These are phyloP conservation scores for Pichia sp. DNA, from an alignment of 1,139 yeast species.

Conservation along the genomic window DNA sequence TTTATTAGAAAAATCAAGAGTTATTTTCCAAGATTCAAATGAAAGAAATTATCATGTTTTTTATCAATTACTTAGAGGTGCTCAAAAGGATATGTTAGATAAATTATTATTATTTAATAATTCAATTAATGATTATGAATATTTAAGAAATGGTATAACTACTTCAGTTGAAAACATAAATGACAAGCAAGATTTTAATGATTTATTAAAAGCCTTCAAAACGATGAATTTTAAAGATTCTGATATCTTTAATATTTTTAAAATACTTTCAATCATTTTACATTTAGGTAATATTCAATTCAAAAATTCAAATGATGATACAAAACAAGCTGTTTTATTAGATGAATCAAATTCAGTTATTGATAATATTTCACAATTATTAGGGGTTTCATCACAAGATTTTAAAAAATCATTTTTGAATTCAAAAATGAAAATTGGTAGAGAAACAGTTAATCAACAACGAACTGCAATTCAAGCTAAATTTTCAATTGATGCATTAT, in stretches of 20 bases:
- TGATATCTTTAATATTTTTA: constrained; percentile 57
- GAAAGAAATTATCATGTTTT: constrained; percentile 93
- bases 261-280: constrained; percentile 66
- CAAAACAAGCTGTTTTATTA: constrained; percentile 76
- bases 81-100: constrained; percentile 43
- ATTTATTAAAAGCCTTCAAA: constrained; percentile 58
- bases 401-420: constrained; percentile 57
- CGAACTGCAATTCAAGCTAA: constrained; percentile 77
- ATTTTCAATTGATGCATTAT: constrained; percentile 76
- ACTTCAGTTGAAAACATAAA: constrained; percentile 61
- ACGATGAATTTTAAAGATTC: constrained; percentile 61
- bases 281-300: constrained; percentile 84
- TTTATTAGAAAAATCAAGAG: constrained; percentile 87
- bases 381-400: constrained; percentile 54
- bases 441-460: constrained; percentile 77
- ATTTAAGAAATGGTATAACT: constrained; percentile 49
- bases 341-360: constrained; percentile 47
- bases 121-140: constrained; percentile 45
- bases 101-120: constrained; percentile 42
- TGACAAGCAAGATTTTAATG: constrained; percentile 62
- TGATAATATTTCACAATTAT: constrained; percentile 43
- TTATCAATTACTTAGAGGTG: constrained; percentile 77
- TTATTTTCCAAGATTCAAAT: constrained; percentile 63
- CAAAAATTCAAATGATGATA: constrained; percentile 46
- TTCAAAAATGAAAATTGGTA: constrained; percentile 89